phyloP scores from a whole-genome alignment of 257 asterid genomes.

The Nemophila menziesii region DNA sequence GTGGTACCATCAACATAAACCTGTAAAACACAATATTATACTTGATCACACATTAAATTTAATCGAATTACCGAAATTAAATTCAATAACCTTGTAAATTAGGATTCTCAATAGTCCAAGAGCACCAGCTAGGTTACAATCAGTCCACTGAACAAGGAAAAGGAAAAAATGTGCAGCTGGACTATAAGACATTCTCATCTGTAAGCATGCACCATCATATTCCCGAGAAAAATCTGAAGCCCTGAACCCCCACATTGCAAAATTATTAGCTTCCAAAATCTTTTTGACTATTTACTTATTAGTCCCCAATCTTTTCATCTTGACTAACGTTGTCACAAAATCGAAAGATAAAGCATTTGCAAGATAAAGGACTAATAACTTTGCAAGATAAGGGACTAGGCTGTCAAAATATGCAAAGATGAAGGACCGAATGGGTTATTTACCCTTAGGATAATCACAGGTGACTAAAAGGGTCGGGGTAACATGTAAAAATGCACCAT shows the following conservation, averaged over 20 bases:
- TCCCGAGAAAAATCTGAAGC: slow-evolving; percentile 83
- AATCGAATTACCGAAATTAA: slow-evolving; percentile 1
- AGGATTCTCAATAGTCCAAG: slow-evolving; percentile 84
- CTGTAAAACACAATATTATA: slow-evolving; percentile 24
- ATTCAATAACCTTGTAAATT: slow-evolving; percentile 58
- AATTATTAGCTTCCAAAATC: background rate
- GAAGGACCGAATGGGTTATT: no score
- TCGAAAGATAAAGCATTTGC: background rate
- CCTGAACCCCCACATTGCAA: slow-evolving; percentile 30
- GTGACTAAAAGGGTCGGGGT: background rate
- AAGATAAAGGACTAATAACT: background rate
- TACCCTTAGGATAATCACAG: background rate
- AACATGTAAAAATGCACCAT: background rate
- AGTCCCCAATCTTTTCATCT: no score
- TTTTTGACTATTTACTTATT: no score
- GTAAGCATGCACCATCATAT: slow-evolving; percentile 87
- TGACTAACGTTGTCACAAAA: background rate
- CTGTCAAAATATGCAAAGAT: no score
- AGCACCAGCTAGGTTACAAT: slow-evolving; percentile 89
- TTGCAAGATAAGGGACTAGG: no score
- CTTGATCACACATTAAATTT: background rate
- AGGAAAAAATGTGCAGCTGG: slow-evolving; percentile 90
- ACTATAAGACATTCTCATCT: slow-evolving; percentile 92
- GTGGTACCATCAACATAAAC: slow-evolving; percentile 94
- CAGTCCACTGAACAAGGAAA: slow-evolving; percentile 92